Conservation (phyloP, 495 filamentous ascomycete species). For the Sphaerosporella brunnea region DNA sequence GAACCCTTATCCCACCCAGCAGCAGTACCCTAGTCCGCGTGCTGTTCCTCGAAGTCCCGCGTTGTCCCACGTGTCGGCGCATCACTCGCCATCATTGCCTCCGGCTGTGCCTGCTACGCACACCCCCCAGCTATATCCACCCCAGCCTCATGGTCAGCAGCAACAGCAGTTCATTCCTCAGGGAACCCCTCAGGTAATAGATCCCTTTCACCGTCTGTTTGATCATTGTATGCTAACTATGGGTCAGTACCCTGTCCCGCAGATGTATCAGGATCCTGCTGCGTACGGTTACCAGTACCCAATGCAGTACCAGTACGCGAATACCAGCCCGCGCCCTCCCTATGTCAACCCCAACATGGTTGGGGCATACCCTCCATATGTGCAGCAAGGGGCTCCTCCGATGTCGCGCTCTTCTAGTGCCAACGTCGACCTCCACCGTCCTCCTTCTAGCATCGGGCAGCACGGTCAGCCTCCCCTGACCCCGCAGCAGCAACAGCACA, state of each 20-base stretch:
- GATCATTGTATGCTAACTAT: conserved; percentile 8
- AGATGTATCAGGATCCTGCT: not conserved
- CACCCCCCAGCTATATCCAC: conserved; percentile 20
- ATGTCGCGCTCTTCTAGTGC: conserved; percentile 22
- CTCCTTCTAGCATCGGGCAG: conserved; percentile 23
- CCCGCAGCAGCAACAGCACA: conserved; percentile 16
- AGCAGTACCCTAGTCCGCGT: conserved; percentile 16
- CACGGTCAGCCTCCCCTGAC: conserved; percentile 15
- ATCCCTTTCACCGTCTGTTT: not conserved
- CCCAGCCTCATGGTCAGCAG: conserved; percentile 3
- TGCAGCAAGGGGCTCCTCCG: conserved; percentile 4
- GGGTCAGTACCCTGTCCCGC: not conserved
- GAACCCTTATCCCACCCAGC: conserved; percentile 6
- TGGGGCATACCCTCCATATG: not conserved
- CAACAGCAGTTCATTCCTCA: conserved; percentile 3
- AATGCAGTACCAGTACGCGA: conserved; percentile 9
- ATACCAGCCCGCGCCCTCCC: conserved; percentile 16
- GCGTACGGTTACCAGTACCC: conserved; percentile 9
- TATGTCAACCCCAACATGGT: conserved; percentile 7
- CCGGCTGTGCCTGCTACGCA: conserved; percentile 15
- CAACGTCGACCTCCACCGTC: conserved; percentile 21
- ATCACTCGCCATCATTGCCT: conserved; percentile 9
- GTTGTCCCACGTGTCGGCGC: conserved; percentile 20
- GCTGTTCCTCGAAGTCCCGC: conserved; percentile 18
- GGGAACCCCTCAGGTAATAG: not conserved